Conservation (phyloP, 2,329 filamentous ascomycete genomes). For the Penicillium sp. region DNA sequence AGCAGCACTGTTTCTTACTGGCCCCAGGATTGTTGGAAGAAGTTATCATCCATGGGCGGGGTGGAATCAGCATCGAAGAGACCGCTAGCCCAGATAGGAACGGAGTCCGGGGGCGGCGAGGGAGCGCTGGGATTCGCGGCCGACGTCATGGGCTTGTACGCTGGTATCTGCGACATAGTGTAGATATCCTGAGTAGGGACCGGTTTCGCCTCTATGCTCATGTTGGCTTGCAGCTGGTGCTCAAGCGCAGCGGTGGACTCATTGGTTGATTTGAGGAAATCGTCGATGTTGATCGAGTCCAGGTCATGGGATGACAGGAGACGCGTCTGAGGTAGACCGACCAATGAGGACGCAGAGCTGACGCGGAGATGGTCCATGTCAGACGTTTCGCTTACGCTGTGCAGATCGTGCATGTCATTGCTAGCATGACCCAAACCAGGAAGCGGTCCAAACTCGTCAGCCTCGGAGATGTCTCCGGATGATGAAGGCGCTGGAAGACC, state of each 20-base stretch:
- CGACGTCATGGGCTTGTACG: constrained; percentile 25
- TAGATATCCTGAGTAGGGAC: constrained; percentile 33
- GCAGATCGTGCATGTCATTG: constrained; percentile 39
- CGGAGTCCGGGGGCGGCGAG: constrained; percentile 27
- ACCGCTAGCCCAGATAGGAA: constrained; percentile 34
- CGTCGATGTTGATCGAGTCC: constrained; percentile 46
- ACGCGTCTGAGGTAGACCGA: constrained; percentile 43
- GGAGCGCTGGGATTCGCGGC: constrained; percentile 22
- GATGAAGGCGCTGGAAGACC: constrained; percentile 47
- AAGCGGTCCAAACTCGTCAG: constrained; percentile 45
- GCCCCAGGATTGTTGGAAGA: constrained; percentile 35
- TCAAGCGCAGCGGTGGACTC: constrained; percentile 42
- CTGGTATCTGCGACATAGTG: constrained; percentile 27
- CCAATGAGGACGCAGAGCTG: constrained; percentile 46
- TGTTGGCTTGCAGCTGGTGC: constrained; percentile 41
- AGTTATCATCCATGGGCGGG: constrained; percentile 34
- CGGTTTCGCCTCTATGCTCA: constrained; percentile 38
- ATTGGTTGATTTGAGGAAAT: constrained; percentile 45
- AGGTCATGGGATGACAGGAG: constrained; percentile 43
- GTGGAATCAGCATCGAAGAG: constrained; percentile 35
- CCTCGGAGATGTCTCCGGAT: constrained; percentile 51
- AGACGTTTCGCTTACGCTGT: constrained; percentile 44
- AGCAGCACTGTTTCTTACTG: constrained; percentile 15
- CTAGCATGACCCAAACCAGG: constrained; percentile 30
- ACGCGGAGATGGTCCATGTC: constrained; percentile 44